A percentile compares a stretch with the other conserved stretches of the same genome.
Conservation (phyloP, 345 rosid genomes). For the Populus pruinosa region DNA sequence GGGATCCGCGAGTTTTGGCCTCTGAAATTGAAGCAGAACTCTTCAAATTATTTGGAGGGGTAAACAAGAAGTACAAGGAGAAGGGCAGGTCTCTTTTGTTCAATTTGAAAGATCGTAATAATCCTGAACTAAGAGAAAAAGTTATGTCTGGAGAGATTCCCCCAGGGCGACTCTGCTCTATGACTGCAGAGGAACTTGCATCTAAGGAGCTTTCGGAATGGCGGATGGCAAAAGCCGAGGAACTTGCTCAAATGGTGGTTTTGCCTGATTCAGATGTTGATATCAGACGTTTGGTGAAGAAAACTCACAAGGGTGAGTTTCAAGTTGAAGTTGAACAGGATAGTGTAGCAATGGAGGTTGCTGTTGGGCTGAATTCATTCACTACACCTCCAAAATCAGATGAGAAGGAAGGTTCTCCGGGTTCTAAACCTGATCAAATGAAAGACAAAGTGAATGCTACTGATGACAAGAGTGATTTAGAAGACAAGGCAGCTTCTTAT, state of each 20-base stretch:
- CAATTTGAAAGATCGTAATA: constrained; percentile 82
- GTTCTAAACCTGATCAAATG: constrained; percentile 24
- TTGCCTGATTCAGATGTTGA: constrained; percentile 73
- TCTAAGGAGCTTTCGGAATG: constrained; percentile 91
- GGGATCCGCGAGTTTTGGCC: constrained; percentile 55
- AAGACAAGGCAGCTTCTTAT: constrained; percentile 26
- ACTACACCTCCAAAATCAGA: constrained; percentile 28
- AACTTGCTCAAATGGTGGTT: constrained; percentile 91
- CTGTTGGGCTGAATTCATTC: constrained; percentile 44
- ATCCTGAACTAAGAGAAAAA: constrained; percentile 79
- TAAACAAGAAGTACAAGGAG: constrained; percentile 93
- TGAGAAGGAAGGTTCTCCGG: constrained; percentile 18
- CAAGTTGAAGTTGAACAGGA: constrained; percentile 78
- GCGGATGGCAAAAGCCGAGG: constrained; percentile 94
- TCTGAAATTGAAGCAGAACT: constrained; percentile 68
- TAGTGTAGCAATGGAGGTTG: constrained; percentile 51
- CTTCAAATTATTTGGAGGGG: constrained; percentile 80
- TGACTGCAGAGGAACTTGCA: constrained; percentile 95
- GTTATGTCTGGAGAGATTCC: constrained; percentile 70
- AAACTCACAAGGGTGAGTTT: constrained; percentile 95
- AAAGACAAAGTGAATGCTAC: constrained; percentile 30
- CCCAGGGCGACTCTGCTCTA: constrained; percentile 67
- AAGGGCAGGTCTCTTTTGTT: constrained; percentile 84
- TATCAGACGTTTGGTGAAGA: constrained; percentile 70
- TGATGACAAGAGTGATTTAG: constrained; percentile 31